These are phyloP conservation scores for Gastrolobium bilobum DNA, from an alignment of 306 rosid genomes.

Conservation along the genomic window DNA sequence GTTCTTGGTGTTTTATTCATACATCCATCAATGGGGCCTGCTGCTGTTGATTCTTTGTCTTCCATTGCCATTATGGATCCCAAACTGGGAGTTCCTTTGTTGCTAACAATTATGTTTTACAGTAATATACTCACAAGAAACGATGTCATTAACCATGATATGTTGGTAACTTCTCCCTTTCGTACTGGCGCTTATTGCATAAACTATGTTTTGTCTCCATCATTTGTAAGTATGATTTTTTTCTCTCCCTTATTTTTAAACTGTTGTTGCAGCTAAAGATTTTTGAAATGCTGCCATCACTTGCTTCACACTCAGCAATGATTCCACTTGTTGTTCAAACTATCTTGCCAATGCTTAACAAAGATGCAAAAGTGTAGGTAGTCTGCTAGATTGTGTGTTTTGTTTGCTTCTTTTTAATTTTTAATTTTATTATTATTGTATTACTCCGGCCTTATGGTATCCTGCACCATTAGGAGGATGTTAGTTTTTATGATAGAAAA, in stretches of 20 bases:
- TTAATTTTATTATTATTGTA: conserved; percentile 6
- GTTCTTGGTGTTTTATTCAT: conserved; percentile 75
- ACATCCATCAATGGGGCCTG: conserved; percentile 68
- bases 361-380: conserved; percentile 79
- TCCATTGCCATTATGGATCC: conserved; percentile 84
- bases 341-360: conserved; percentile 87
- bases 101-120: conserved; percentile 82
- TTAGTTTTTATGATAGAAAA: conserved; percentile 26
- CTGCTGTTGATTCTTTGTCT: conserved; percentile 75
- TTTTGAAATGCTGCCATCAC: conserved; percentile 83
- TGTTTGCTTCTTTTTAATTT: conserved; percentile 33
- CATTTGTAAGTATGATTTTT: conserved; percentile 31
- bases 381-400: conserved; percentile 44
- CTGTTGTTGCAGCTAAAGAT: conserved; percentile 74
- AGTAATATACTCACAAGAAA: conserved; percentile 76
- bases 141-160: conserved; percentile 61
- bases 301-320: conserved; percentile 92
- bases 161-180: conserved; percentile 72
- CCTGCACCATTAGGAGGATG: conserved; percentile 19
- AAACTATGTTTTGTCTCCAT: conserved; percentile 35
- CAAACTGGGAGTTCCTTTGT: conserved; percentile 80
- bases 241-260: conserved; percentile 40
- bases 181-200: conserved; percentile 34
- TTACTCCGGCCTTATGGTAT: conserved; percentile 36
- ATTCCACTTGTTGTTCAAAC: conserved; percentile 89